phyloP scores from a whole-genome alignment of 2,329 filamentous ascomycete genomes.

The Colletotrichum siamense region DNA sequence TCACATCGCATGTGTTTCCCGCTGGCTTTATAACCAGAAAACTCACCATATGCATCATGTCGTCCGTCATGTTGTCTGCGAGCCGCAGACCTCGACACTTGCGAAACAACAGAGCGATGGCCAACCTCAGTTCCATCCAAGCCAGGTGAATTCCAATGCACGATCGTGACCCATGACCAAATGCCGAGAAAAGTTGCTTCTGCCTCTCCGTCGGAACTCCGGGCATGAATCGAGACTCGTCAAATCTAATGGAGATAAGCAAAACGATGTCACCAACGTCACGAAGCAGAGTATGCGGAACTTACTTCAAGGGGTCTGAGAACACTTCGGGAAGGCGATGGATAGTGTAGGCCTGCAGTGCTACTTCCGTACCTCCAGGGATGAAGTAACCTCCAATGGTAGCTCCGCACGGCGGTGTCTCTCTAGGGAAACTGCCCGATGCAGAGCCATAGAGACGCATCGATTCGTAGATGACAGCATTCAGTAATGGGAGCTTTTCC shows the following conservation, averaged over 20 bases:
- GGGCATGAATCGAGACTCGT: not conserved
- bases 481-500: conserved; percentile 42
- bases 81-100: conserved; percentile 42
- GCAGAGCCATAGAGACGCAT: conserved; percentile 48
- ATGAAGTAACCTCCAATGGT: conserved; percentile 42
- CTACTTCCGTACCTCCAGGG: conserved; percentile 42
- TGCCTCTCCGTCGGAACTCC: conserved; percentile 33
- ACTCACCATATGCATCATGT: conserved; percentile 38
- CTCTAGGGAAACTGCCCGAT: conserved; percentile 42
- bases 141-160: conserved; percentile 65
- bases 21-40: conserved; percentile 37
- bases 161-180: conserved; percentile 50
- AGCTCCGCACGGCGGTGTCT: conserved; percentile 43
- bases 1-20: conserved; percentile 34
- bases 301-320: conserved; percentile 37
- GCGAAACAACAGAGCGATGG: conserved; percentile 55
- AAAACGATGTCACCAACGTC: not conserved
- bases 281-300: too few relatives aligned
- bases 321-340: conserved; percentile 49
- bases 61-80: conserved; percentile 36
- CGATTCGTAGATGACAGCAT: conserved; percentile 49
- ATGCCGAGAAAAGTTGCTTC: conserved; percentile 56
- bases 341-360: conserved; percentile 50
- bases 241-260: not conserved
- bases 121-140: conserved; percentile 59